Evolutionary conservation across 148 eudicot genomes (phyloP).

Genomic region (Camellia lanceoleosa): DNA sequence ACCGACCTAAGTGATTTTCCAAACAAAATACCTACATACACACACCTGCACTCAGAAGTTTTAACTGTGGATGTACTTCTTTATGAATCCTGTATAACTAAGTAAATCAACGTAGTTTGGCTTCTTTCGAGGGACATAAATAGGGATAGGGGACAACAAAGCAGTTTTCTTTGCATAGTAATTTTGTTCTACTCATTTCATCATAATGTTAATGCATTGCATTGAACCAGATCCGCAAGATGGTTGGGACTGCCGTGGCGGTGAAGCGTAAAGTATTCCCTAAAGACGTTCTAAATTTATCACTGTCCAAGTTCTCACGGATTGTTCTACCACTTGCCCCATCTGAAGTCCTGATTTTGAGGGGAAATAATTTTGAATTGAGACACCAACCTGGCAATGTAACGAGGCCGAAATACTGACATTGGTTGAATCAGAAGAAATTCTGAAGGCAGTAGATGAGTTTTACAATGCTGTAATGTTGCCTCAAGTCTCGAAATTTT

Average conservation of each 20-base stretch:
- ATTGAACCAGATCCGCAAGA: constrained; percentile 80
- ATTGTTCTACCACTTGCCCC: constrained; percentile 87
- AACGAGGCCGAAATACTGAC: constrained; percentile 73
- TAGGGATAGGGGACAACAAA: not conserved
- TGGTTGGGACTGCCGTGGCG: constrained; percentile 93
- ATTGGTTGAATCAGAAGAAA: constrained; percentile 70
- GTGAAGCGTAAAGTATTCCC: constrained; percentile 79
- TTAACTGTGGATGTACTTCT: not conserved
- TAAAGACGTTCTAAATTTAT: constrained; percentile 64
- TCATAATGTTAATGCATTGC: not conserved
- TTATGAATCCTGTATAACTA: not conserved
- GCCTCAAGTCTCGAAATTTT: constrained; percentile 67
- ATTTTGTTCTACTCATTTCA: not conserved
- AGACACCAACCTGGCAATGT: constrained; percentile 61
- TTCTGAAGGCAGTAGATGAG: constrained; percentile 55
- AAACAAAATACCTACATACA: not conserved
- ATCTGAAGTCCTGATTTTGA: constrained; percentile 72
- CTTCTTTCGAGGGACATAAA: not conserved
- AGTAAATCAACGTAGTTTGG: not conserved
- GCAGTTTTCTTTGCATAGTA: not conserved
- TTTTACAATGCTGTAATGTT: constrained; percentile 53
- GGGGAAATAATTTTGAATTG: constrained; percentile 67
- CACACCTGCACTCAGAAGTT: not conserved
- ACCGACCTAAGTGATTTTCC: constrained; percentile 7
- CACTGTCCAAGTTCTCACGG: constrained; percentile 75